Evolutionary conservation across 2,329 filamentous ascomycete genomes (phyloP).

Genomic region (Hymenoscyphus occultus): DNA sequence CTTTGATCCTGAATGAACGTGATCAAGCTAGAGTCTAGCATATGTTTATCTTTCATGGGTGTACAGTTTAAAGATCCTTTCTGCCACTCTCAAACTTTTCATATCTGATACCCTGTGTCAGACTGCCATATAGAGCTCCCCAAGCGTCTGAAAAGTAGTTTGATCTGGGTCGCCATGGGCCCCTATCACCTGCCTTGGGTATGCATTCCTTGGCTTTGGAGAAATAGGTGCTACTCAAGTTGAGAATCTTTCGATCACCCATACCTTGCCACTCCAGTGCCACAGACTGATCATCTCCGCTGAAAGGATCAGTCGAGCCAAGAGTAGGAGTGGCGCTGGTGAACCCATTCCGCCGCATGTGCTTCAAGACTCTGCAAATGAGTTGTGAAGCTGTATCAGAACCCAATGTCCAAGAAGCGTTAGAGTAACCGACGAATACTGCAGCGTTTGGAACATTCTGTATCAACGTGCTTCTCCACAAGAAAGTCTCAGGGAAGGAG

Average conservation of each 20-base stretch:
- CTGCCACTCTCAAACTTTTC: background rate
- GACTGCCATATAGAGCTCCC: conserved; percentile 29
- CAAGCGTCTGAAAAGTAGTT: conserved; percentile 36
- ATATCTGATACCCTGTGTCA: conserved; percentile 30
- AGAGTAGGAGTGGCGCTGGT: conserved; percentile 21
- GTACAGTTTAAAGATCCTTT: background rate
- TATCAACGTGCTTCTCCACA: conserved; percentile 65
- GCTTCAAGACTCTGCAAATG: conserved; percentile 32
- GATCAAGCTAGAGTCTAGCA: background rate
- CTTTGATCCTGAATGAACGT: background rate
- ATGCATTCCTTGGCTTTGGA: conserved; percentile 15
- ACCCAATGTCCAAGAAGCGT: conserved; percentile 65
- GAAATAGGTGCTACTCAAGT: conserved; percentile 23
- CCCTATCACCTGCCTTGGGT: conserved; percentile 25
- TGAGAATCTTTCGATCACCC: conserved; percentile 8
- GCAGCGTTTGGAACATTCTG: conserved; percentile 63
- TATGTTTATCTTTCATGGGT: background rate
- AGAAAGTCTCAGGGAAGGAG: conserved; percentile 48
- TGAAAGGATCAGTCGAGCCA: background rate
- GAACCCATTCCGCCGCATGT: conserved; percentile 26
- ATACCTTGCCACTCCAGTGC: conserved; percentile 11
- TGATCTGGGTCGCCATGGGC: conserved; percentile 30
- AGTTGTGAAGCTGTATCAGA: conserved; percentile 44
- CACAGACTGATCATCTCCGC: background rate
- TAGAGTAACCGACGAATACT: conserved; percentile 62